Percentiles rank a stretch among this genome's conserved stretches.
phyloP scores from a whole-genome alignment of 140 eudicot species.

The Ambrosia hybrid region DNA sequence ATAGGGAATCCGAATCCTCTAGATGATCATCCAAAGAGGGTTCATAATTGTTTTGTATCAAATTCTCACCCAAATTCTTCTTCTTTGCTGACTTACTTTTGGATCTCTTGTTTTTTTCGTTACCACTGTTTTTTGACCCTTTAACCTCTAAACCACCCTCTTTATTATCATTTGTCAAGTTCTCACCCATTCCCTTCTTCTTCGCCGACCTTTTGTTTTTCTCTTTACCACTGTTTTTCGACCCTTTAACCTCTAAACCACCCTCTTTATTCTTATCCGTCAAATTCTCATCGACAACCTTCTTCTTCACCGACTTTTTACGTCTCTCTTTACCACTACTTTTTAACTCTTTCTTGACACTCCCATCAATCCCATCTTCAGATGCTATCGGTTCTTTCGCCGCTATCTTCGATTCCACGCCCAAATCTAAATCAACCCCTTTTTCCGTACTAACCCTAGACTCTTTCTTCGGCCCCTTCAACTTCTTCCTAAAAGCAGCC shows the following conservation, averaged over 20 bases:
- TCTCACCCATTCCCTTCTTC: constrained; percentile 22
- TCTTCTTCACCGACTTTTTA: constrained; percentile 31
- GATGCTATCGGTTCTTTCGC: constrained; percentile 23
- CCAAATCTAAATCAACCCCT: constrained; percentile 29
- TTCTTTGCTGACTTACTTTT: constrained; percentile 35
- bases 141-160: constrained; percentile 13
- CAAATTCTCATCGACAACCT: constrained; percentile 20
- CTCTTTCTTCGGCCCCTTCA: constrained; percentile 81
- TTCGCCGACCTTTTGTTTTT: constrained; percentile 29
- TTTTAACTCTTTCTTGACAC: constrained; percentile 25
- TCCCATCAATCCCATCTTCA: constrained; percentile 34
- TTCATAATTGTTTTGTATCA: constrained; percentile 17
- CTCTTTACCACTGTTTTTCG: constrained; percentile 24
- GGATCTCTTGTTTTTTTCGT: constrained; percentile 33
- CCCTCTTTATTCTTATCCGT: constrained; percentile 28
- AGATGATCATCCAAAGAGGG: constrained; percentile 33
- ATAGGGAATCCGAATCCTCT: constrained; percentile 80
- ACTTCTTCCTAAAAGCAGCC: constrained; percentile 78
- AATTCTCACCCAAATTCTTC: constrained; percentile 22
- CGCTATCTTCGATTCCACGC: constrained; percentile 14
- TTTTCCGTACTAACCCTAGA: constrained; percentile 25
- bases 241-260: constrained; percentile 21
- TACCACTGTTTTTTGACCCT: constrained; percentile 26
- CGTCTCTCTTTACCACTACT: constrained; percentile 26
- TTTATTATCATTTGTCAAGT: constrained; percentile 29